These are phyloP conservation scores for Geotrichum restrictum DNA, from an alignment of 1,139 yeast species.

Conservation along the genomic window DNA sequence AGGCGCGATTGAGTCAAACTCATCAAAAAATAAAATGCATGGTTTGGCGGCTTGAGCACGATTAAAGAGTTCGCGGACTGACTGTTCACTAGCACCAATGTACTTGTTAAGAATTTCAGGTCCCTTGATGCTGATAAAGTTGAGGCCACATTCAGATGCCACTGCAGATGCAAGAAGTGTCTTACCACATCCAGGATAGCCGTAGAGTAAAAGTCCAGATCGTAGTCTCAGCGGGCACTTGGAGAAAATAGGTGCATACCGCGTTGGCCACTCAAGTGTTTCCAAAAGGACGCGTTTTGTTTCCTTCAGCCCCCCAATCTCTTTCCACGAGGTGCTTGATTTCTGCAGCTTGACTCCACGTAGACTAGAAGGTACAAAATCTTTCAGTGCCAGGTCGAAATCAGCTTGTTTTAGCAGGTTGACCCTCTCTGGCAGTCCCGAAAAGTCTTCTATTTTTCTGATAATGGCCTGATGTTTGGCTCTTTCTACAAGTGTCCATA, in stretches of 20 bases:
- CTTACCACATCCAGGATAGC: conserved; percentile 98
- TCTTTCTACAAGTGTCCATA: conserved; percentile 68
- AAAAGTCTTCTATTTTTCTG: conserved; percentile 25
- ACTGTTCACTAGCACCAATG: conserved; percentile 96
- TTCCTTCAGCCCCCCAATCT: conserved; percentile 80
- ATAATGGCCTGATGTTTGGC: conserved; percentile 52
- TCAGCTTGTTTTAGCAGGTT: conserved; percentile 33
- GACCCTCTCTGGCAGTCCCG: conserved; percentile 15
- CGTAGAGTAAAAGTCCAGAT: conserved; percentile 86
- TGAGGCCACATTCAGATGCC: conserved; percentile 90
- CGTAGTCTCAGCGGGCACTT: conserved; percentile 81
- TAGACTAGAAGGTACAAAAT: conserved; percentile 73
- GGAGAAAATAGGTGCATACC: conserved; percentile 88
- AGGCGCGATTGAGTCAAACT: conserved; percentile 95
- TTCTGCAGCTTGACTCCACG: conserved; percentile 86
- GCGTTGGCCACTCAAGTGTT: conserved; percentile 95
- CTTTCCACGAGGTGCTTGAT: conserved; percentile 72
- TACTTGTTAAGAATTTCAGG: conserved; percentile 94
- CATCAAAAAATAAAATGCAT: conserved; percentile 90
- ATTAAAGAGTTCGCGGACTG: conserved; percentile 87
- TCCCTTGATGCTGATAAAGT: conserved; percentile 90
- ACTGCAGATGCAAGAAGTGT: conserved; percentile 90
- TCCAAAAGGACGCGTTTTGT: conserved; percentile 76
- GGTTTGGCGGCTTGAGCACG: conserved; percentile 94
- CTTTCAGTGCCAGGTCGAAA: conserved; percentile 57